Conservation (phyloP, 148 eudicot species). For the Rhododendron henanense region DNA sequence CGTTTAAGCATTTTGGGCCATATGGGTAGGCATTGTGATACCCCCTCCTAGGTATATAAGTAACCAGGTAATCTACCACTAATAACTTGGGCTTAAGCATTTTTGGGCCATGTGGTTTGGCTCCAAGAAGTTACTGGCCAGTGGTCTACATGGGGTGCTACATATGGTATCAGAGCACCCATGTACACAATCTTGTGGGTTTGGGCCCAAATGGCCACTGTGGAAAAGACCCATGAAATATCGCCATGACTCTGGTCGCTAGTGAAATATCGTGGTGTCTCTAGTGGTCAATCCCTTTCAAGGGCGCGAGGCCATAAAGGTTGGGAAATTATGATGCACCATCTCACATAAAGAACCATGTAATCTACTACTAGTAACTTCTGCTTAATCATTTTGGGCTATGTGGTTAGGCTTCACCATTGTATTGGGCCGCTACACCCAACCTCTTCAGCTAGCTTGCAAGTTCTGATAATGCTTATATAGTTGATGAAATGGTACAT, state of each 20-base stretch:
- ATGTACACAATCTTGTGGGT: neutral
- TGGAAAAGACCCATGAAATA: neutral
- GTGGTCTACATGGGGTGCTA: neutral
- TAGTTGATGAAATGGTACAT: neutral
- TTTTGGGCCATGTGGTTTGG: neutral
- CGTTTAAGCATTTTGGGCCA: neutral
- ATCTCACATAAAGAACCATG: neutral
- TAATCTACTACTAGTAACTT: neutral
- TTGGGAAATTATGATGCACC: neutral
- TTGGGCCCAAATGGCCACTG: neutral
- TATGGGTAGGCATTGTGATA: neutral
- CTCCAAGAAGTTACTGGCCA: neutral
- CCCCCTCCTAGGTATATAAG: neutral
- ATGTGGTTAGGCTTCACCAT: neutral
- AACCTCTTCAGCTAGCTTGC: neutral
- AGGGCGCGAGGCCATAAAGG: neutral
- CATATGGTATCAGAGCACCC: too few relatives aligned
- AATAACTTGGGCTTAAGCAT: neutral
- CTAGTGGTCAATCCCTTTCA: neutral
- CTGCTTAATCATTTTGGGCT: neutral
- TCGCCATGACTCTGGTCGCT: neutral
- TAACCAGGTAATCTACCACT: neutral
- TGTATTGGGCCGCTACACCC: neutral
- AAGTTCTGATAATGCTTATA: neutral
- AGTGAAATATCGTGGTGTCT: neutral